phyloP scores from a whole-genome alignment of 2,329 filamentous ascomycete genomes.

The Raffaelea arxii region DNA sequence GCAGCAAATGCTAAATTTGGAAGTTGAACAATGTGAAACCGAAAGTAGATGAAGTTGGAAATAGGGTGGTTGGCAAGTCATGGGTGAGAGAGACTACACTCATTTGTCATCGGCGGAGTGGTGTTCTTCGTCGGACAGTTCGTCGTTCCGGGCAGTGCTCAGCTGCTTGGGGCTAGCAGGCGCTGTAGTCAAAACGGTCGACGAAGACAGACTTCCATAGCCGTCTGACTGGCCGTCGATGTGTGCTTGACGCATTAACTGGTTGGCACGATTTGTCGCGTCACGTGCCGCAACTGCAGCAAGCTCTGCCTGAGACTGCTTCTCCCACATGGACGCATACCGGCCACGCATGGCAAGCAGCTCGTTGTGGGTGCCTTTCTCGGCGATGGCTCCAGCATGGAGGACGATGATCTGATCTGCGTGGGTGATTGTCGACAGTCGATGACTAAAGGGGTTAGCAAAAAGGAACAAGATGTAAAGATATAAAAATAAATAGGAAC shows the following conservation, averaged over 20 bases:
- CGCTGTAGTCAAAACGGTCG: conserved; percentile 28
- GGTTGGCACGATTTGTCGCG: conserved; percentile 30
- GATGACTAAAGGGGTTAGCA: conserved; percentile 41
- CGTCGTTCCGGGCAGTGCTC: conserved; percentile 9
- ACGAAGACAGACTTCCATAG: conserved; percentile 35
- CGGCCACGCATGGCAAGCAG: conserved; percentile 60
- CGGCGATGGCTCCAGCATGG: conserved; percentile 14
- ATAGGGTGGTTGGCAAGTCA: no score
- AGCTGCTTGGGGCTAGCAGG: conserved; percentile 18
- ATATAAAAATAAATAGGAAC: not conserved
- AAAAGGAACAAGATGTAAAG: not conserved
- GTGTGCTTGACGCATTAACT: conserved; percentile 39
- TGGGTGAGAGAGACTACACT: no score
- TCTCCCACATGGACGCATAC: conserved; percentile 82
- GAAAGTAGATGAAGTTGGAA: no score
- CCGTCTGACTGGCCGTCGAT: conserved; percentile 38
- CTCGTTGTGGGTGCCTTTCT: conserved; percentile 44
- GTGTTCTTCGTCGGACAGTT: conserved; percentile 10
- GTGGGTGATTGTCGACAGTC: conserved; percentile 50
- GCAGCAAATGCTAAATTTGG: no score
- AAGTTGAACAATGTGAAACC: no score
- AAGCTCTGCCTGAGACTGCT: conserved; percentile 70
- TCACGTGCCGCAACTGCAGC: conserved; percentile 51
- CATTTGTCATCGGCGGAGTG: not conserved
- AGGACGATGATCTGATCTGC: conserved; percentile 18